phyloP scores from a whole-genome alignment of 2,329 filamentous ascomycete species.

The Xylaria sp. region DNA sequence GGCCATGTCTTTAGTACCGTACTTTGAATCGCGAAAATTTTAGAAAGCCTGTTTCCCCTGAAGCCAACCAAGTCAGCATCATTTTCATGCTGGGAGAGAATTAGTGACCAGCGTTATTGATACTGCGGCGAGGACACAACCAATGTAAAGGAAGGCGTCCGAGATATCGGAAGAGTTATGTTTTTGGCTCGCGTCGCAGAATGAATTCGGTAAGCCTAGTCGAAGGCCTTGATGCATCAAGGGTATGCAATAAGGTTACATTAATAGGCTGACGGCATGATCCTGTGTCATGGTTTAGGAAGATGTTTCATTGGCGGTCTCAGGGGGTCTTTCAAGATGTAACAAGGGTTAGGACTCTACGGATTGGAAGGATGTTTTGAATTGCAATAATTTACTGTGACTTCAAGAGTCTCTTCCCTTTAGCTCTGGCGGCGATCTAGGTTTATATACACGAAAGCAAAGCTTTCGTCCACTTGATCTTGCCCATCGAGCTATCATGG shows the following conservation, averaged over 20 bases:
- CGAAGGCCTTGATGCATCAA: background rate
- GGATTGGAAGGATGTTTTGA: too few species aligned
- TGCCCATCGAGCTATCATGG: too few species aligned
- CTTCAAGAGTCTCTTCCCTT: too few species aligned
- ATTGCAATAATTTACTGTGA: too few species aligned
- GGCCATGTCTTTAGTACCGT: background rate
- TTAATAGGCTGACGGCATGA: background rate
- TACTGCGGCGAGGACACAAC: background rate
- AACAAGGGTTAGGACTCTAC: too few species aligned
- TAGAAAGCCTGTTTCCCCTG: background rate
- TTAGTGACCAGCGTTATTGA: background rate
- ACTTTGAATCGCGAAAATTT: background rate
- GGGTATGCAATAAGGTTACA: background rate
- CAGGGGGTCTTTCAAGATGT: background rate
- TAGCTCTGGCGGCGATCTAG: too few species aligned
- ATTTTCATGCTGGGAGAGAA: background rate
- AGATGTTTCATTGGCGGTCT: background rate
- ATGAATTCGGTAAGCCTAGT: background rate
- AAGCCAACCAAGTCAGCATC: background rate
- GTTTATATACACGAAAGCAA: too few species aligned
- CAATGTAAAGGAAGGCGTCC: background rate
- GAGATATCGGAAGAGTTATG: background rate
- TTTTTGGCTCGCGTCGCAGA: constrained; percentile 4
- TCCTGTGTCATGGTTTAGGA: background rate
- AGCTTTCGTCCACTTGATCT: too few species aligned